Evolutionary conservation across 371 early-diverging fungal genomes (phyloP), one percentile per base, ranked within the genome.

Genomic region (Mucor mucedo): DNA sequence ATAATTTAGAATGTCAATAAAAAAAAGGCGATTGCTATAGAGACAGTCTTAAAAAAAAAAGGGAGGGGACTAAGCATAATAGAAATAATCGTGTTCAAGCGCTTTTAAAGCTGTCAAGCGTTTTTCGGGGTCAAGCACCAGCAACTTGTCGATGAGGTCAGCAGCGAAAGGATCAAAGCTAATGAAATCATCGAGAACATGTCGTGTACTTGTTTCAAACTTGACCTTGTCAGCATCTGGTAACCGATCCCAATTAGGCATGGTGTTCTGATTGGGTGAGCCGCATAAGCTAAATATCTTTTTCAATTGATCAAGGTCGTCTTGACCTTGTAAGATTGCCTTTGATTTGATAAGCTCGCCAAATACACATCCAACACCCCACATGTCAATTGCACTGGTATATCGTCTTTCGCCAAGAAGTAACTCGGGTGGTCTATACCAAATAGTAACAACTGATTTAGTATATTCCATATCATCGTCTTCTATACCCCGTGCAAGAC

Each of bases 351-450:
- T 69, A 77, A 98, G 88, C 72, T 98, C 99, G 28, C 84, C 93
- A 69, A 87, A 84, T 1, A 93, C 87, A 71, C 94, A 99, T 10
- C 98, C 99, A 32, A 96, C 87, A 50, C 95, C 92, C 99, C 99
- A 99, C 82, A 99, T 94, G 78, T 99, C 99, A 54, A 99, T 91
- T 11, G 94, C 91, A 40, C 81, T 87, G 2, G 87, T 87, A 77
- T 99, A 99, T 16, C 84, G 74, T 55, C 86, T 85, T 54, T 85
- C 87, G 35, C 98, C 99, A n/a, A 97, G 75, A 35, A 99, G 83
- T 29, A 99, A 81, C 78, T 99, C 99, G 0, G 99, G 99, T 21
- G 99, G 90, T 42, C 99, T 90, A 76, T 99, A 99, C 98, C 98
- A 98, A 55, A 95, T 72, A 11, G 99, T 99, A 3, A 98, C 95